phyloP scores from a whole-genome alignment of 768 basidiomycete species.

The Leccinum uliginosum region DNA sequence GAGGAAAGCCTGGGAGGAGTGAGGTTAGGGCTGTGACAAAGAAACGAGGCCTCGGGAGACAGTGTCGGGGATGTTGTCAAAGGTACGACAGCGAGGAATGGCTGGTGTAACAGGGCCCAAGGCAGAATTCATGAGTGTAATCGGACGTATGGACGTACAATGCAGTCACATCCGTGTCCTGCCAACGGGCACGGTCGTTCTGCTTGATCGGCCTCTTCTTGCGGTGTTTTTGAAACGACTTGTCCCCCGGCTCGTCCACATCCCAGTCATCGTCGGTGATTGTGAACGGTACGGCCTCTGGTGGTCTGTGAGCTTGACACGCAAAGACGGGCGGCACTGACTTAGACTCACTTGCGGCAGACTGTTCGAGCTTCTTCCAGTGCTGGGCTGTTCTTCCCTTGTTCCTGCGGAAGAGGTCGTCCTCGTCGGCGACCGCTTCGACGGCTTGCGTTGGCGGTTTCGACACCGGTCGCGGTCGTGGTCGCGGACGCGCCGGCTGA shows the following conservation, averaged over 20 bases:
- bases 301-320: conserved; percentile 5
- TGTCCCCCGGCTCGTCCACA: conserved; percentile 3
- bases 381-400: conserved; percentile 47
- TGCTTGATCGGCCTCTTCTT: conserved; percentile 36
- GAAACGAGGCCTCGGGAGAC: conserved; percentile 8
- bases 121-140: not conserved
- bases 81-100: not conserved
- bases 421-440: conserved; percentile 44
- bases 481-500: conserved; percentile 38
- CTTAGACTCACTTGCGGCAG: conserved; percentile 50
- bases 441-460: conserved; percentile 4
- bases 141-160: conserved; percentile 34
- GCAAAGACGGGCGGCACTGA: conserved; percentile 6
- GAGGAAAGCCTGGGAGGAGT: conserved; percentile 30
- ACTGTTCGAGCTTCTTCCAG: conserved; percentile 58
- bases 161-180: conserved; percentile 33
- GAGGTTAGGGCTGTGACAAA: conserved; percentile 7
- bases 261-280: conserved; percentile 24
- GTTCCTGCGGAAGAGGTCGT: conserved; percentile 70
- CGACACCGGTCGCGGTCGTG: conserved; percentile 48
- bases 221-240: conserved; percentile 33
- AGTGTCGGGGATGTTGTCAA: conserved; percentile 8
- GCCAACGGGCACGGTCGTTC: conserved; percentile 39
- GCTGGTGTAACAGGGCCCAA: not conserved
- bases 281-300: conserved; percentile 22